Conservation (phyloP, 2,329 filamentous ascomycete genomes). For the Pseudopithomyces chartarum region DNA sequence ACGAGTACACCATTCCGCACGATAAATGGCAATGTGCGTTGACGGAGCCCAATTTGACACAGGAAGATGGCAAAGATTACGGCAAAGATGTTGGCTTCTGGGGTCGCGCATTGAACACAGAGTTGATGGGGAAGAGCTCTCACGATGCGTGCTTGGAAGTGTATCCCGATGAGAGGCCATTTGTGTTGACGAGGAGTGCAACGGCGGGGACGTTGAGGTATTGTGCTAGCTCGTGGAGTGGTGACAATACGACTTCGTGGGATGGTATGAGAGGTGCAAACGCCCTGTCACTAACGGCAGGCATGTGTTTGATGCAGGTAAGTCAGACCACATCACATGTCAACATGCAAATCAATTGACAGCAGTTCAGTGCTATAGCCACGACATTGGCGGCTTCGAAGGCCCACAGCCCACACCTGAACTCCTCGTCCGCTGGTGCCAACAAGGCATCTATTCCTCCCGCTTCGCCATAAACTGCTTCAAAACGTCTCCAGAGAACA, state of each 20-base stretch:
- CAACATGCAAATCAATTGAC: background rate
- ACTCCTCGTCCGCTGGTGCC: slow-evolving; percentile 73
- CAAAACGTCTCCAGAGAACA: slow-evolving; percentile 71
- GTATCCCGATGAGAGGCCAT: slow-evolving; percentile 65
- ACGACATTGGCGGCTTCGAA: slow-evolving; percentile 78
- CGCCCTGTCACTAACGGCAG: slow-evolving; percentile 69
- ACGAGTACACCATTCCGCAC: slow-evolving; percentile 71
- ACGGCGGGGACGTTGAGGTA: slow-evolving; percentile 73
- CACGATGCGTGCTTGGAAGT: slow-evolving; percentile 67
- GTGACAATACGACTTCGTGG: slow-evolving; percentile 77
- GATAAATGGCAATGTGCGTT: slow-evolving; percentile 70
- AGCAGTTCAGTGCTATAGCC: slow-evolving; percentile 63
- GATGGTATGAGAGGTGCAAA: slow-evolving; percentile 74
- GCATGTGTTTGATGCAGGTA: slow-evolving; percentile 68
- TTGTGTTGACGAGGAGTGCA: slow-evolving; percentile 72
- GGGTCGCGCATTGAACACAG: slow-evolving; percentile 72
- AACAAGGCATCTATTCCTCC: slow-evolving; percentile 70
- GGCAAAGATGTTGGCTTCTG: slow-evolving; percentile 66
- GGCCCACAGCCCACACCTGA: slow-evolving; percentile 74
- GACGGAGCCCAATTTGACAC: slow-evolving; percentile 43
- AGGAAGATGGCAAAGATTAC: slow-evolving; percentile 38
- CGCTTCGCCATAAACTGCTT: slow-evolving; percentile 80
- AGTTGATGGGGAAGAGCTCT: slow-evolving; percentile 73
- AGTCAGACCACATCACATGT: slow-evolving; percentile 4
- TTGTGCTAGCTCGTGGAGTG: slow-evolving; percentile 73